These are phyloP conservation scores for Pseudocercospora vitis DNA, from an alignment of 2,329 filamentous ascomycete genomes.

Conservation along the genomic window DNA sequence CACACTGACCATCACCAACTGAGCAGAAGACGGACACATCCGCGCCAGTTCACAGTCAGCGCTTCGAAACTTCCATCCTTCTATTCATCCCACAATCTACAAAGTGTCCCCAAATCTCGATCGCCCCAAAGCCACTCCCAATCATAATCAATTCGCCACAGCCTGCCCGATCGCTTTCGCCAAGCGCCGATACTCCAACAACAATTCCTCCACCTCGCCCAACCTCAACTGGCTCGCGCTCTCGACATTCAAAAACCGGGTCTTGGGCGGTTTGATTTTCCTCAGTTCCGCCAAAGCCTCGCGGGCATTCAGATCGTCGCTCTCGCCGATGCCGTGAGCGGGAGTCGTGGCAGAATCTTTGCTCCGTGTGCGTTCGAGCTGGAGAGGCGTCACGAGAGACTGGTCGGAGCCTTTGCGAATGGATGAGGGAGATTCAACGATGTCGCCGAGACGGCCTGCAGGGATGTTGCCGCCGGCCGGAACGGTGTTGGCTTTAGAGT, in stretches of 20 bases:
- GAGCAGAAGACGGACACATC: too few relatives aligned
- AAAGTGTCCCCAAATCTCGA: too few relatives aligned
- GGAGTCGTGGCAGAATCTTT: slow-evolving; percentile 14
- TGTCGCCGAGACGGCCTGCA: slow-evolving; percentile 33
- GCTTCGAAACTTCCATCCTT: too few relatives aligned
- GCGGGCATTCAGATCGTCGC: slow-evolving; percentile 41
- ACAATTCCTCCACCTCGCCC: slow-evolving; percentile 50
- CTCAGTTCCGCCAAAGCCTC: slow-evolving; percentile 47
- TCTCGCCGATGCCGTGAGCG: slow-evolving; percentile 30
- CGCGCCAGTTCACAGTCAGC: too few relatives aligned
- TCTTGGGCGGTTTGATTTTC: slow-evolving; percentile 49
- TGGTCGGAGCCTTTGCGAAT: slow-evolving; percentile 11
- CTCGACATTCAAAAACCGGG: slow-evolving; percentile 49
- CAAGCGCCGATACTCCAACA: slow-evolving; percentile 42
- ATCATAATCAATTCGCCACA: slow-evolving; percentile 38
- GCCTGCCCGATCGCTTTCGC: slow-evolving; percentile 47
- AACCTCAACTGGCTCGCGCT: slow-evolving; percentile 48
- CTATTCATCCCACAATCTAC: too few relatives aligned
- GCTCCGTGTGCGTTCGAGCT: slow-evolving; percentile 17
- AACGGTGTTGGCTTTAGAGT: slow-evolving; percentile 11
- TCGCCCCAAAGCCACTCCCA: too few relatives aligned
- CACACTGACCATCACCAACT: too few relatives aligned
- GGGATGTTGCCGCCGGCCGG: slow-evolving; percentile 14
- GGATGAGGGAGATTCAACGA: slow-evolving; percentile 31
- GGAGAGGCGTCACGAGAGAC: background rate